Percentiles rank a stretch among this genome's conserved stretches.
phyloP scores from a whole-genome alignment of 2,329 filamentous ascomycete species.

The Colletotrichum limetticola region DNA sequence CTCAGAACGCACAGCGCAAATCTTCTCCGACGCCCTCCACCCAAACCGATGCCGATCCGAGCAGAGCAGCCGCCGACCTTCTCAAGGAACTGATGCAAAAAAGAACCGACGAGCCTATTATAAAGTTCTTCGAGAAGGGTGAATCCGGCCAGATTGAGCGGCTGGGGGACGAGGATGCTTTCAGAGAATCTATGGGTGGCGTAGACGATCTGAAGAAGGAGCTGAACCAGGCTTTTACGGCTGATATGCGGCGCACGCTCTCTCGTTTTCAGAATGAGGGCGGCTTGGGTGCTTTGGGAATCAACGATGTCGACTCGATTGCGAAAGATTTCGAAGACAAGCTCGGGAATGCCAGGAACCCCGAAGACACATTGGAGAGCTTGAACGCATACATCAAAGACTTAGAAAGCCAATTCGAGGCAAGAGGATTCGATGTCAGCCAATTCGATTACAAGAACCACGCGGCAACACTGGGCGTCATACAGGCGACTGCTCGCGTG shows the following conservation, averaged over 20 bases:
- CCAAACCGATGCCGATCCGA: background rate
- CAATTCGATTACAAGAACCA: constrained; percentile 29
- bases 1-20: background rate
- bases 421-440: constrained; percentile 25
- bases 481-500: constrained; percentile 36
- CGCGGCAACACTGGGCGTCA: constrained; percentile 25
- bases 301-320: constrained; percentile 60
- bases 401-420: constrained; percentile 39
- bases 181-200: constrained; percentile 50
- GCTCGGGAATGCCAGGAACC: constrained; percentile 39
- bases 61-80: constrained; percentile 35
- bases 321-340: constrained; percentile 38
- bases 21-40: background rate
- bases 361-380: constrained; percentile 47
- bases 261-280: constrained; percentile 39
- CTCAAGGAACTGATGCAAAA: constrained; percentile 35
- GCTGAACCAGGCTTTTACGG: constrained; percentile 38
- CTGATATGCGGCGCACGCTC: constrained; percentile 43
- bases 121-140: constrained; percentile 62
- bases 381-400: constrained; percentile 50
- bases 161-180: constrained; percentile 52
- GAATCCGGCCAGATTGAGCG: constrained; percentile 49
- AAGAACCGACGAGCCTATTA: constrained; percentile 37
- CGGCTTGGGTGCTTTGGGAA: constrained; percentile 46
- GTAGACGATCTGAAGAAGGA: constrained; percentile 42